Evolutionary conservation across 1,139 yeast genomes (phyloP), one percentile per base, ranked within the genome.

Genomic region (Geotrichum cucujoidarum): DNA sequence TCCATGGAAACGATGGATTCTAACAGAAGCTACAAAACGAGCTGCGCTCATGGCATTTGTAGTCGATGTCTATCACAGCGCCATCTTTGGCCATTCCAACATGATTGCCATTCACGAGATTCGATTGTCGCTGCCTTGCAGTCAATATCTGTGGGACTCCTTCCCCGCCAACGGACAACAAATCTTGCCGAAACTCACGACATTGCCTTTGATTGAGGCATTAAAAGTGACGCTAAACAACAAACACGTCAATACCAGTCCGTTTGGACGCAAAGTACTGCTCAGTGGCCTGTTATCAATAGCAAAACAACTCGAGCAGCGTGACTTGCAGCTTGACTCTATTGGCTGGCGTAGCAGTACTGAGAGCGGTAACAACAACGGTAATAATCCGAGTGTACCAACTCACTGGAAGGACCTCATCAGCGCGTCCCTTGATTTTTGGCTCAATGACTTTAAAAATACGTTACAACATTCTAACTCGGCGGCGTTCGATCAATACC

Each of bases 1-100:
- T 5, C 60, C 74, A 5, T 75, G 80, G 75, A 67, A 69, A 49
- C 73, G 77, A 50, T 86, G 95, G 94, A 81, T 85, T 20, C 85
- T 83, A 50, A 77, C 80, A 42, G 95, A 87, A 63, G 78, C 83
- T 44, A 73, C 86, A 71, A 87, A 86, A 63, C 68, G 95, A 47
- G 76, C 85, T 3, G 87, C 95, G 0, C 76, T 83, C 50, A 79
- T 84, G 76, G 87, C 92, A 3, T 87, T 87, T 62, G 83, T 83
- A 58, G 71, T 84, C 59, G 95, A 87, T 63, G 80, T 83, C 1
- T 75, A 82, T 21, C 94, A 87, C 65, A 85, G 88, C n/a, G 77
- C 84, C 30, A 76, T 85, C 47, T 86, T 84, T 66, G 84, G 95
- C 4, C 95, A 87, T 64, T 75, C 80, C 36, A 75, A 84, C 33